These are phyloP conservation scores for Boletus rufocinnamomeus DNA, from an alignment of 768 basidiomycete species.

Conservation along the genomic window DNA sequence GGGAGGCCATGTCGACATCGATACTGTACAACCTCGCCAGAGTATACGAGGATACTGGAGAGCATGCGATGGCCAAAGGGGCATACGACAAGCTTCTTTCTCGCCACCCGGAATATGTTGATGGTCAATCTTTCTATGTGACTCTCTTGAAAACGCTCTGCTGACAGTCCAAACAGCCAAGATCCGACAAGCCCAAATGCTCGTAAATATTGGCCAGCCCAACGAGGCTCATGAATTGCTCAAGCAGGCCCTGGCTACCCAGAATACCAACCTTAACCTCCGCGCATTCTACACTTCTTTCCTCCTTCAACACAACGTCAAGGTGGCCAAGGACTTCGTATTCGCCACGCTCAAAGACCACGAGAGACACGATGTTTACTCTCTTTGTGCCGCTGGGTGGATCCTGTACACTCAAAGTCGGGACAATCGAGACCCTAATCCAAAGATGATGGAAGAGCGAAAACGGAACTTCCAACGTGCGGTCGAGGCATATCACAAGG, in stretches of 20 bases:
- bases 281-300: conserved; percentile 94
- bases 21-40: conserved; percentile 91
- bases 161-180: conserved; percentile 62
- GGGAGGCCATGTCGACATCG: conserved; percentile 76
- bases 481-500: conserved; percentile 93
- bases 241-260: conserved; percentile 84
- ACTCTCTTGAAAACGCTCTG: not conserved
- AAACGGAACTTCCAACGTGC: conserved; percentile 75
- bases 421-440: conserved; percentile 70
- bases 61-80: conserved; percentile 70
- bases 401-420: conserved; percentile 84
- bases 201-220: conserved; percentile 63
- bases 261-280: conserved; percentile 77
- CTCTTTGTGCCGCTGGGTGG: conserved; percentile 87
- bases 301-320: conserved; percentile 76
- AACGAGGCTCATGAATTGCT: conserved; percentile 86
- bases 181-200: conserved; percentile 85
- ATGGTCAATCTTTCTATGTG: conserved; percentile 60
- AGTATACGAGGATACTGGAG: conserved; percentile 85
- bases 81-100: conserved; percentile 85
- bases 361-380: conserved; percentile 87
- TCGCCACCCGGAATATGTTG: conserved; percentile 95
- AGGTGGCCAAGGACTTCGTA: conserved; percentile 86
- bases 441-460: conserved; percentile 59
- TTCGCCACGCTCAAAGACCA: conserved; percentile 82